Conservation (phyloP, 78 protist species). For the Chrysochromulina parva region DNA sequence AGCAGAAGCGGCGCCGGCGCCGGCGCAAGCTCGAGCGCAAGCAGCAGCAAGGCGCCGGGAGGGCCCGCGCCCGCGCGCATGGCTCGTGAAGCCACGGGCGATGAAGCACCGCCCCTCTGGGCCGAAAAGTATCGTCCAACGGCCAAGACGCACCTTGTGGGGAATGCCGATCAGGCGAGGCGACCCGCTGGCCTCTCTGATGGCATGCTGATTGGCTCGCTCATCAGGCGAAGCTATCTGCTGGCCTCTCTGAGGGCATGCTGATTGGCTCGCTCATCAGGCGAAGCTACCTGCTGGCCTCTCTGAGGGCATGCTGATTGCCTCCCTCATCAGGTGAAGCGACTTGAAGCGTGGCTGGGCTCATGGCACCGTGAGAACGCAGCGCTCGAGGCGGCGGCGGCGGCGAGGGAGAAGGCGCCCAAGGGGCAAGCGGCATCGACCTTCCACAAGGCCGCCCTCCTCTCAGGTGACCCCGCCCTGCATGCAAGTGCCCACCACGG, state of each 20-base stretch:
- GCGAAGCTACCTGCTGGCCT: too few species aligned
- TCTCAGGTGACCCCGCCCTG: constrained; percentile 23
- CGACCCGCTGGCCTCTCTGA: too few species aligned
- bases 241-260: too few species aligned
- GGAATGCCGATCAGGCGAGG: constrained; percentile 51
- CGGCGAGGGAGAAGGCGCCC: not conserved
- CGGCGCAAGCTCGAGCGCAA: too few species aligned
- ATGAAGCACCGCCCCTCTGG: constrained; percentile 45
- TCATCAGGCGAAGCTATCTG: too few species aligned
- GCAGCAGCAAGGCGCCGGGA: not conserved
- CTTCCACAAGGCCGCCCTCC: constrained; percentile 60
- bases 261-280: too few species aligned
- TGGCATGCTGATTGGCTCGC: too few species aligned
- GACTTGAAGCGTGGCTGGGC: not conserved
- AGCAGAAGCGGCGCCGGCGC: not conserved
- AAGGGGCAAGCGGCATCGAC: not conserved
- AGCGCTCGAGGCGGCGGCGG: not conserved
- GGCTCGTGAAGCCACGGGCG: not conserved
- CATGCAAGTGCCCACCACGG: too few species aligned
- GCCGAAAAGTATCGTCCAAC: constrained; percentile 78
- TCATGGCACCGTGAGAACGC: not conserved
- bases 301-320: too few species aligned
- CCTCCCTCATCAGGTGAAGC: not conserved
- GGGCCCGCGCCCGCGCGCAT: not conserved
- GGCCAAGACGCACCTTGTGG: constrained; percentile 62